Conservation (phyloP, 805 yeast species). For the Saturnispora sekii region DNA sequence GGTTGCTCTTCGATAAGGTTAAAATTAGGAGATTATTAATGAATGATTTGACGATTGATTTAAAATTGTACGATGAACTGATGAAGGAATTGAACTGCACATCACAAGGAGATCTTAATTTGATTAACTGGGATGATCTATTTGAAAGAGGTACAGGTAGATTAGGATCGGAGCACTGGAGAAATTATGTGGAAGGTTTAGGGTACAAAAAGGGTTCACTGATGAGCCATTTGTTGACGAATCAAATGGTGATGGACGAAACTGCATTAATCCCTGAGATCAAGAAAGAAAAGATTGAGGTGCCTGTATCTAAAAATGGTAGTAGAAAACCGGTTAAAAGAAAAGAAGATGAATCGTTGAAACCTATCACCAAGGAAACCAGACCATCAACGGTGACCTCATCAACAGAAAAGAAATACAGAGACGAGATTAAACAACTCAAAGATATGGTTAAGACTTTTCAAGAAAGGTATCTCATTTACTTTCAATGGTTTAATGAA, state of each 20-base stretch:
- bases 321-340: too few species aligned
- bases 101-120: background rate
- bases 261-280: too few species aligned
- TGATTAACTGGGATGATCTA: background rate
- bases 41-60: background rate
- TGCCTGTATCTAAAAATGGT: too few species aligned
- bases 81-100: background rate
- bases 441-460: constrained; percentile 1
- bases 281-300: too few species aligned
- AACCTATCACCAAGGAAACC: too few species aligned
- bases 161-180: background rate
- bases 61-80: background rate
- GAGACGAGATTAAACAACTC: background rate
- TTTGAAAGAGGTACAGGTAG: background rate
- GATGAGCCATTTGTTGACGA: background rate
- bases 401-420: background rate
- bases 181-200: background rate
- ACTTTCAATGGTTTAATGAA: constrained; percentile 5
- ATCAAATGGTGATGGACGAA: too few species aligned
- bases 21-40: background rate
- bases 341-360: too few species aligned
- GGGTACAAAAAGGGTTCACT: background rate
- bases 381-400: background rate
- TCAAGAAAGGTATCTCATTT: constrained; percentile 1
- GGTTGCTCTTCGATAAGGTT: background rate